A percentile compares a stretch with the other conserved stretches of the same genome.
phyloP scores from a whole-genome alignment of 345 rosid species.

The Rhodamnia argentea region DNA sequence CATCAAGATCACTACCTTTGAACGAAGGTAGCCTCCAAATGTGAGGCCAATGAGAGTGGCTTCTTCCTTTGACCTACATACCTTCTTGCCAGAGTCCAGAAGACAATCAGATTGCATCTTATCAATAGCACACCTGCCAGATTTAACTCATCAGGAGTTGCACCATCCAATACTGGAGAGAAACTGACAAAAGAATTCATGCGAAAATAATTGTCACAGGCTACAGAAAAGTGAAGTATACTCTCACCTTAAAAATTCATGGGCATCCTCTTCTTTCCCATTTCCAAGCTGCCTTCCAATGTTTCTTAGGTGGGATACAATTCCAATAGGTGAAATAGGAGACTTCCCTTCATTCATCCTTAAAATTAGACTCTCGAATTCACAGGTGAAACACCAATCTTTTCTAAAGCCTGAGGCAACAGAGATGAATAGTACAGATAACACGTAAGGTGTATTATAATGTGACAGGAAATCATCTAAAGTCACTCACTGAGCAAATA shows the following conservation, averaged over 20 bases:
- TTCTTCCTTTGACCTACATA: constrained; percentile 18
- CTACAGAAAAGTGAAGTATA: neutral
- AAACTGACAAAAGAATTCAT: neutral
- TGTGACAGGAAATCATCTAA: neutral
- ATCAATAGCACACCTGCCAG: constrained; percentile 36
- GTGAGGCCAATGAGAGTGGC: constrained; percentile 36
- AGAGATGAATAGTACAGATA: neutral
- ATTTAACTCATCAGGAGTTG: neutral
- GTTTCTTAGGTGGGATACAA: constrained; percentile 64
- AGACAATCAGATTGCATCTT: constrained; percentile 47
- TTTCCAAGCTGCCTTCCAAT: constrained; percentile 71
- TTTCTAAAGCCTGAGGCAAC: constrained; percentile 46
- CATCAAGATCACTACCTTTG: constrained; percentile 15
- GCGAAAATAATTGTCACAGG: neutral
- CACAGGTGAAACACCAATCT: constrained; percentile 92
- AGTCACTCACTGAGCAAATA: neutral
- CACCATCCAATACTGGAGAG: neutral
- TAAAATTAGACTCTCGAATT: constrained; percentile 59
- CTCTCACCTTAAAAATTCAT: constrained; percentile 89
- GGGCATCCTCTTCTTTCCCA: constrained; percentile 98
- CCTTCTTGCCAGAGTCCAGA: constrained; percentile 21
- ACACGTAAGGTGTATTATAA: neutral
- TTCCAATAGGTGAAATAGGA: constrained; percentile 62
- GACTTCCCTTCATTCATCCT: constrained; percentile 68
- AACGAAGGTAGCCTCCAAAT: constrained; percentile 43